Evolutionary conservation across 441 rosid genomes (phyloP).

Genomic region (Aquilaria agallochum): DNA sequence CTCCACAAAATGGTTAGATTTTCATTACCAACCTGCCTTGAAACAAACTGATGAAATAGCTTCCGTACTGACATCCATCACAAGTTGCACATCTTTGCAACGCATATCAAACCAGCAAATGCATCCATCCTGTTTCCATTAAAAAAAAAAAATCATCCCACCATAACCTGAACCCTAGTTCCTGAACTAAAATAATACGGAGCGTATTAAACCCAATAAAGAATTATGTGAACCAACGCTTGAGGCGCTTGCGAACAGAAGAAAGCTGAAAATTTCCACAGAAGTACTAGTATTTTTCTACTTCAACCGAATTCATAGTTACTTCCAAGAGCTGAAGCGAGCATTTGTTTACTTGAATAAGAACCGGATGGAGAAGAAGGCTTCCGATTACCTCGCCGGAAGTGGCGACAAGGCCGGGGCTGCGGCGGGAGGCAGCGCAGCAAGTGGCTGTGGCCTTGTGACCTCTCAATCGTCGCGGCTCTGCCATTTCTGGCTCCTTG

Average conservation of each 20-base stretch:
- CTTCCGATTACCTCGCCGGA: conserved; percentile 59
- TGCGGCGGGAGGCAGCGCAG: conserved; percentile 77
- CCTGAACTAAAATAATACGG: background rate
- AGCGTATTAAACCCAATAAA: background rate
- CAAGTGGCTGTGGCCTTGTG: conserved; percentile 72
- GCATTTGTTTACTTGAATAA: background rate
- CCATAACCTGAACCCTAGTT: background rate
- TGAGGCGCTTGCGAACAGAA: background rate
- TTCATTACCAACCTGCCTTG: conserved; percentile 51
- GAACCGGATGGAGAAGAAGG: conserved; percentile 2
- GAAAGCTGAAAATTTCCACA: background rate
- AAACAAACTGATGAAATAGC: conserved; percentile 78
- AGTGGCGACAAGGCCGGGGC: conserved; percentile 66
- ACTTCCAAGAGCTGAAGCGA: background rate
- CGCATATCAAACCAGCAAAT: conserved; percentile 92
- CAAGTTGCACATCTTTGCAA: conserved; percentile 74
- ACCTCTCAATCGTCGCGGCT: conserved; percentile 75
- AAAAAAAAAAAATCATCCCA: background rate
- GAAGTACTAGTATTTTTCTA: conserved; percentile 4
- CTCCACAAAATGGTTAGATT: background rate
- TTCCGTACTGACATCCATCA: conserved; percentile 56
- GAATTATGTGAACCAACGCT: background rate
- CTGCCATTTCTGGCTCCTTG: conserved; percentile 22
- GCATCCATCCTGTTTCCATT: conserved; percentile 65
- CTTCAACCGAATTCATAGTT: background rate